Conservation (phyloP, 179 eudicot genomes). For the Spergularia azorica region DNA sequence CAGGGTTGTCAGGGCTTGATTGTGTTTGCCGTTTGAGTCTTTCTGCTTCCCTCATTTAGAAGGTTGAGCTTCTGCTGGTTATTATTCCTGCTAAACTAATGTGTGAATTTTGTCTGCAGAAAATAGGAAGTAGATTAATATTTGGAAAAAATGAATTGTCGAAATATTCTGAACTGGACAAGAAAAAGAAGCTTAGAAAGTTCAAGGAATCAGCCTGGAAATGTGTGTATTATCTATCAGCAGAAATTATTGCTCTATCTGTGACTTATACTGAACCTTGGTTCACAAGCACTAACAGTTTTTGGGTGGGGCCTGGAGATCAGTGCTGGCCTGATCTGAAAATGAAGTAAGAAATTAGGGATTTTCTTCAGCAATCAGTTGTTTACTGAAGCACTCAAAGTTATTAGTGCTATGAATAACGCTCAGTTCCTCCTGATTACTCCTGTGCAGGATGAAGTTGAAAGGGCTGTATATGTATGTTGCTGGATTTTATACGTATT, state of each 20-base stretch:
- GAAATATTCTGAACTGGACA: constrained; percentile 45
- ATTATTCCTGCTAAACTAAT: neutral
- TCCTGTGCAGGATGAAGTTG: constrained; percentile 68
- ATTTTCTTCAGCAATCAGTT: constrained; percentile 1
- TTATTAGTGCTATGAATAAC: neutral
- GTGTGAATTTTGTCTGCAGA: constrained; percentile 44
- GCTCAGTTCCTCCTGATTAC: neutral
- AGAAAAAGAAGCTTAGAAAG: constrained; percentile 67
- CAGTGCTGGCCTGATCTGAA: constrained; percentile 92
- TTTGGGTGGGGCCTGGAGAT: constrained; percentile 93
- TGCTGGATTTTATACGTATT: constrained; percentile 90
- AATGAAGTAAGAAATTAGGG: constrained; percentile 58
- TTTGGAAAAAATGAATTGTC: constrained; percentile 52
- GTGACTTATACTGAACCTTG: constrained; percentile 88
- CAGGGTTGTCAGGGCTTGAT: too few relatives aligned
- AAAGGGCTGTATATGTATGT: constrained; percentile 85
- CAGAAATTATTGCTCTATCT: constrained; percentile 72
- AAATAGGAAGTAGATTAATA: constrained; percentile 62
- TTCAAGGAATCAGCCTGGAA: constrained; percentile 99
- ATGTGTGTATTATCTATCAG: constrained; percentile 85
- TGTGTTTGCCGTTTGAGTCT: too few relatives aligned
- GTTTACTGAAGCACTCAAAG: neutral
- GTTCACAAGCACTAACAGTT: constrained; percentile 70
- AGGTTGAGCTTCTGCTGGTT: neutral
- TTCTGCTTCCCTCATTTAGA: too few relatives aligned